phyloP scores from a whole-genome alignment of 1,284 basidiomycete species.

The Austroboletus novae-zelandiae region DNA sequence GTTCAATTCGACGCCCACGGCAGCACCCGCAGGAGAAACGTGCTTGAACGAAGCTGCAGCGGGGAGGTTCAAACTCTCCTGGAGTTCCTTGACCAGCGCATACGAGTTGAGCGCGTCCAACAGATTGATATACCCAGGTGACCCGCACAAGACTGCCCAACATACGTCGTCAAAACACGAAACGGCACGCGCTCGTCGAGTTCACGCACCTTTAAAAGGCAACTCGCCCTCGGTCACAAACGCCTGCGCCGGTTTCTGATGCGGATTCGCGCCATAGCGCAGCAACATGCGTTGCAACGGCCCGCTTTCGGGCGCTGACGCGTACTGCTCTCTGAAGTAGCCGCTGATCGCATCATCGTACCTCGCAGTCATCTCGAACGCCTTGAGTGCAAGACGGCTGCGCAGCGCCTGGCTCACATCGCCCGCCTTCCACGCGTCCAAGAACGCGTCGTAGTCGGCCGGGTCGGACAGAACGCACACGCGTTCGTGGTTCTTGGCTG shows the following conservation, averaged over 20 bases:
- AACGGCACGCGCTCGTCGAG: no score
- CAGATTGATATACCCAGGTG: conserved; percentile 99
- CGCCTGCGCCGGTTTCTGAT: conserved; percentile 98
- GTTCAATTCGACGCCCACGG: conserved; percentile 84
- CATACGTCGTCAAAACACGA: neutral
- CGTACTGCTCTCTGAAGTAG: conserved; percentile 97
- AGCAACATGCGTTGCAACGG: conserved; percentile 83
- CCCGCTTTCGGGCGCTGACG: conserved; percentile 72
- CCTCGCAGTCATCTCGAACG: conserved; percentile 93
- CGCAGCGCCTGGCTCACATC: conserved; percentile 72
- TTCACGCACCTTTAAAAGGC: conserved; percentile 83
- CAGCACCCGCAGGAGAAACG: conserved; percentile 96
- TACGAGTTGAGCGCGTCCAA: conserved; percentile 97
- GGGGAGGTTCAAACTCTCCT: conserved; percentile 82
- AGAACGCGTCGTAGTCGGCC: conserved; percentile 85
- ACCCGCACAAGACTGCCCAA: conserved; percentile 78
- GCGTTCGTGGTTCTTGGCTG: conserved; percentile 97
- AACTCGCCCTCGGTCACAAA: conserved; percentile 88
- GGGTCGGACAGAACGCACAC: conserved; percentile 94
- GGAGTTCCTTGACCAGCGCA: conserved; percentile 93
- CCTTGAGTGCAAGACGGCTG: conserved; percentile 90
- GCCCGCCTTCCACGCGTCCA: conserved; percentile 72
- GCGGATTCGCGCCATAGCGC: conserved; percentile 97
- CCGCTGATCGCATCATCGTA: conserved; percentile 96
- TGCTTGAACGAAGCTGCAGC: conserved; percentile 99